Conservation (phyloP, 176 grass and related monocot species). For the Leersia perrieri region DNA sequence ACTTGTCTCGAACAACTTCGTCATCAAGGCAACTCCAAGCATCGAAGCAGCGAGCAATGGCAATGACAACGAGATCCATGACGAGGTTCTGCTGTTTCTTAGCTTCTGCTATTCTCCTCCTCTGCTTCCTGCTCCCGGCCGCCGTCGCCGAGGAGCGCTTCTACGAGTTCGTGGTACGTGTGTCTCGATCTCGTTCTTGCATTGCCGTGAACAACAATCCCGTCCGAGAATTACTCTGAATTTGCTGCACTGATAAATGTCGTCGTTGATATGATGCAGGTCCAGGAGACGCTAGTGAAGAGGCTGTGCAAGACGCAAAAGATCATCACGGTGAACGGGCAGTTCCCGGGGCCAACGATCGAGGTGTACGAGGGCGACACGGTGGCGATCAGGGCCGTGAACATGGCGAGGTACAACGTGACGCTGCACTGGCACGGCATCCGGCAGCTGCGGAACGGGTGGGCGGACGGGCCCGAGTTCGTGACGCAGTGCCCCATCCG, state of each 20-base stretch:
- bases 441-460: slow-evolving; percentile 64
- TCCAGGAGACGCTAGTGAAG: slow-evolving; percentile 68
- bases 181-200: not conserved
- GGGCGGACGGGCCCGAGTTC: slow-evolving; percentile 78
- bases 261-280: slow-evolving; percentile 43
- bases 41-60: slow-evolving; percentile 25
- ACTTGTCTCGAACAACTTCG: not conserved
- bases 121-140: slow-evolving; percentile 33
- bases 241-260: too few species aligned
- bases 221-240: not conserved
- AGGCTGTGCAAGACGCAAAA: slow-evolving; percentile 76
- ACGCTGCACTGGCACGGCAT: slow-evolving; percentile 94
- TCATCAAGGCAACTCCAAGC: slow-evolving; percentile 25
- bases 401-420: slow-evolving; percentile 77
- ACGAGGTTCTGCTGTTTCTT: slow-evolving; percentile 31
- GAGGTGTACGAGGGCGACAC: slow-evolving; percentile 70
- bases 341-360: slow-evolving; percentile 77
- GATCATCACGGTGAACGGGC: slow-evolving; percentile 83
- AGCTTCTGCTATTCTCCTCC: slow-evolving; percentile 21
- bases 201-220: not conserved
- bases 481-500: slow-evolving; percentile 83
- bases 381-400: slow-evolving; percentile 72
- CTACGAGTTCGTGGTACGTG: slow-evolving; percentile 76
- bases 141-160: slow-evolving; percentile 64
- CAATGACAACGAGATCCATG: not conserved